Base-by-base conservation (phyloP, 2,329 filamentous ascomycete species). In the Fusarium albosuccineum region DNA sequence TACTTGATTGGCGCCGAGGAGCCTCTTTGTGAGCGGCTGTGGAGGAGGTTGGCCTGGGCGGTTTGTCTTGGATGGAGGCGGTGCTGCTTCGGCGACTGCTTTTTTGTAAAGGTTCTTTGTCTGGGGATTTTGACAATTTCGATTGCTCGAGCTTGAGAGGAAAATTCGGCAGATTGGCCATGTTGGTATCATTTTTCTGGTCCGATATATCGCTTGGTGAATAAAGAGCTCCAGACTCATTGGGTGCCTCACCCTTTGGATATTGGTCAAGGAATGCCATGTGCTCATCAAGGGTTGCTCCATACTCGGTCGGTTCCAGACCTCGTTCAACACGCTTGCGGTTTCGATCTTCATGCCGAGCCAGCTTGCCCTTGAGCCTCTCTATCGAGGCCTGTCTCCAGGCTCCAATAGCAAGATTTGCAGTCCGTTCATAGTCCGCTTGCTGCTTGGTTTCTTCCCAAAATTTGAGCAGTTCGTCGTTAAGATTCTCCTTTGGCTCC, bases 401-500 rank as follows among this genome's bases (percentile, higher is more conserved):
- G 5, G 72, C 62, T 5, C 69, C 57, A 14, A 85, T 60, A 22
- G 81, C 78, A 58, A 83, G 83, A 0, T 76, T 75, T 13, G 74
- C 40, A 10, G 73, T 63, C 9, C 74, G 69, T 11, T 80, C 78
- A 8, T 71, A 71, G 4, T 71, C 74, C 9, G 79, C 75, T 7
- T 75, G 73, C n/a, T 71, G 67, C 66, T 82, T 83, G 6, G 73
- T 78, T 27, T 77, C 71, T 49, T 79, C 73, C 86, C 86, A 88
- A 3, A 79, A 71, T 0, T 71, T 60, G 3, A 82, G 70, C 6
- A 86, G 73, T 0, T 76, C 76, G 3, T 74, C 64, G 1, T 75
- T 76, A 5, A 88, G 71, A 56, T 86, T 76, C 6, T 79, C 73
- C 9, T 72, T 66, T 0, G 86, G 84, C 66, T 89, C 86, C 86